phyloP scores from a whole-genome alignment of 176 grass and related monocot species.

The Carex littledalei region DNA sequence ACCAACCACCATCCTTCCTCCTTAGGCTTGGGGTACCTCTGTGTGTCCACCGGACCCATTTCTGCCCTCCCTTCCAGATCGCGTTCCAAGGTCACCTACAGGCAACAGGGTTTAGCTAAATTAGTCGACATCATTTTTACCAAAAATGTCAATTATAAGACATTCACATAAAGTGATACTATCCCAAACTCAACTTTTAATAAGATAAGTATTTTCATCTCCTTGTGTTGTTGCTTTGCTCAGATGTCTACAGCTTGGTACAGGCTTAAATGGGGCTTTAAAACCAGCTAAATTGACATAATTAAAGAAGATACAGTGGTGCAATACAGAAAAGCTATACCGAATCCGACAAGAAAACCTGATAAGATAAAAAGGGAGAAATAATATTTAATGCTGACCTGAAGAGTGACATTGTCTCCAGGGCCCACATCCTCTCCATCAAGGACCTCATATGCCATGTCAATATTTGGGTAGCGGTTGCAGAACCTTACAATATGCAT shows the following conservation, averaged over 20 bases:
- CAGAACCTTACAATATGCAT: slow-evolving; percentile 67
- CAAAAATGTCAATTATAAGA: not conserved
- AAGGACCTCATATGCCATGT: slow-evolving; percentile 77
- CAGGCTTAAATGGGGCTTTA: not conserved
- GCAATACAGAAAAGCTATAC: not conserved
- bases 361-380: not conserved
- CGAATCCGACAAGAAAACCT: not conserved
- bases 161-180: not conserved
- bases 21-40: slow-evolving; percentile 76
- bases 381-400: slow-evolving; percentile 15
- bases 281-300: not conserved
- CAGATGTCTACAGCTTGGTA: no score
- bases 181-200: not conserved
- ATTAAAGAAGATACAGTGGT: not conserved
- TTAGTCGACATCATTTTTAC: not conserved
- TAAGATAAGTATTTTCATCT: no score
- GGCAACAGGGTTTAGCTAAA: not conserved
- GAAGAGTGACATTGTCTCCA: slow-evolving; percentile 57
- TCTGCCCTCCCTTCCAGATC: slow-evolving; percentile 50
- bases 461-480: slow-evolving; percentile 84
- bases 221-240: no score
- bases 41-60: slow-evolving; percentile 72
- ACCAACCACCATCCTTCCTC: slow-evolving; percentile 85
- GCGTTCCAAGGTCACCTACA: slow-evolving; percentile 63
- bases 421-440: slow-evolving; percentile 58